Evolutionary conservation across 2,329 filamentous ascomycete species (phyloP).

Genomic region (Hymenoscyphus occultus): DNA sequence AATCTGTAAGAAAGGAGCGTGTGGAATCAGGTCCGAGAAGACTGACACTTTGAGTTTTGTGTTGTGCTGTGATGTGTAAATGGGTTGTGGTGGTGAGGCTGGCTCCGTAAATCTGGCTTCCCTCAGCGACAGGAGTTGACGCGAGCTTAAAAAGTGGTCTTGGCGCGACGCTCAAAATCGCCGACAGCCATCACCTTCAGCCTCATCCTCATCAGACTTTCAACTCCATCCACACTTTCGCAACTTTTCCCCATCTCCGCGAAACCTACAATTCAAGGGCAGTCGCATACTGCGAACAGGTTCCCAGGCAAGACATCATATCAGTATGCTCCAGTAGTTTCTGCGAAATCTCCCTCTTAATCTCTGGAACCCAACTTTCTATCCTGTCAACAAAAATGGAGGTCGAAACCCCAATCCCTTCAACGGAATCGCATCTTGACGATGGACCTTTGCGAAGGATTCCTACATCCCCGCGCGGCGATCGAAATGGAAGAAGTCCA

Average conservation of each 20-base stretch:
- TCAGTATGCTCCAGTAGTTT: not conserved
- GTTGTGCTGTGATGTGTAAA: slow-evolving; percentile 4
- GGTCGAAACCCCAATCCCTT: slow-evolving; percentile 17
- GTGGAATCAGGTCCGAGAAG: slow-evolving; percentile 21
- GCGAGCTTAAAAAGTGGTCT: slow-evolving; percentile 6
- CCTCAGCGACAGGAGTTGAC: not conserved
- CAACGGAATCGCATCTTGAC: slow-evolving; percentile 15
- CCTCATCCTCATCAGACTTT: slow-evolving; percentile 4
- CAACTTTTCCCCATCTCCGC: not conserved
- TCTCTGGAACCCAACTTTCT: not conserved
- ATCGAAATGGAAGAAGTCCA: slow-evolving; percentile 27
- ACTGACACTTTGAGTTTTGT: slow-evolving; percentile 16
- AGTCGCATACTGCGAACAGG: not conserved
- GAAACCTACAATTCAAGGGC: not conserved
- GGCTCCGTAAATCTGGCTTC: not conserved
- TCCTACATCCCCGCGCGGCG: slow-evolving; percentile 27
- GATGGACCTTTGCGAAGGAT: slow-evolving; percentile 17
- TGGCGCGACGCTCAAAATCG: slow-evolving; percentile 6
- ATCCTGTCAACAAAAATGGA: slow-evolving; percentile 19
- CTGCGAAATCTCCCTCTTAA: not conserved
- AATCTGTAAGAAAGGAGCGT: slow-evolving; percentile 32
- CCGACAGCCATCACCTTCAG: not conserved
- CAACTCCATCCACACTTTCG: not conserved
- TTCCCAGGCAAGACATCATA: not conserved
- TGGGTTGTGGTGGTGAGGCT: slow-evolving; percentile 9